Base-by-base conservation (phyloP, 2,329 filamentous ascomycete genomes). In the Pyrenochaeta sp. region DNA sequence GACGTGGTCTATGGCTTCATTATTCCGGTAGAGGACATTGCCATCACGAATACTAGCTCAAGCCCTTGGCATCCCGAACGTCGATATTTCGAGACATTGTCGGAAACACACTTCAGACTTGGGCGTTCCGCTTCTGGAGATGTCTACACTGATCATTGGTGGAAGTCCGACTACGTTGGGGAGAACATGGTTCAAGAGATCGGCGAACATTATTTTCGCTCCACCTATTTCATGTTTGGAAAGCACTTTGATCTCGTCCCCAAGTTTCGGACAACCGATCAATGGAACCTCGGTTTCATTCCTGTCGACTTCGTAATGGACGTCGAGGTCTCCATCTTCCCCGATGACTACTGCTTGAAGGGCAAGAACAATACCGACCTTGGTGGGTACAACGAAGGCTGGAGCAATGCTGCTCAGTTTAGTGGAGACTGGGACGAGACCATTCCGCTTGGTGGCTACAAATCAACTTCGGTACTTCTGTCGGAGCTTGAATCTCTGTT, bases 41-140 rank as follows among this genome's bases (percentile, higher is more conserved):
- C 74, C 8, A n/a, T n/a, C n/a, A 8, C 50, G 2, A 19, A 3
- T 19, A 24, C n/a, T 5, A 30, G 9, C 6, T n/a, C 32, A 13
- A 25, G 2, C 10, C 9, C 10, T 2, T 27, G 12, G 24, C 2
- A 28, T 45, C 6, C 24, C 24, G 2, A 45, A 12, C 7, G 2
- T 13, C 28, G 5, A 9, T 30, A 30, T 30, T 30, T 13, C 43
- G 24, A 25, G 9, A 5, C 4, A 6, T 5, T 15, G 3, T 45
- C 13, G 7, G 43, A 13, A 6, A 28, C 15, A 42, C 7, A 8
- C 3, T 42, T 13, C 6, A 3, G 19, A 28, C 24, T 3, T 13
- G 15, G 46, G 19, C 46, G 19, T 15, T 39, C 15, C n/a, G 22
- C 39, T 19, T 19, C 19, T 19, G 19, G 19, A 19, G 19, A 19